phyloP scores from a whole-genome alignment of 78 protist genomes.

The Mantamonas sphyraenae region DNA sequence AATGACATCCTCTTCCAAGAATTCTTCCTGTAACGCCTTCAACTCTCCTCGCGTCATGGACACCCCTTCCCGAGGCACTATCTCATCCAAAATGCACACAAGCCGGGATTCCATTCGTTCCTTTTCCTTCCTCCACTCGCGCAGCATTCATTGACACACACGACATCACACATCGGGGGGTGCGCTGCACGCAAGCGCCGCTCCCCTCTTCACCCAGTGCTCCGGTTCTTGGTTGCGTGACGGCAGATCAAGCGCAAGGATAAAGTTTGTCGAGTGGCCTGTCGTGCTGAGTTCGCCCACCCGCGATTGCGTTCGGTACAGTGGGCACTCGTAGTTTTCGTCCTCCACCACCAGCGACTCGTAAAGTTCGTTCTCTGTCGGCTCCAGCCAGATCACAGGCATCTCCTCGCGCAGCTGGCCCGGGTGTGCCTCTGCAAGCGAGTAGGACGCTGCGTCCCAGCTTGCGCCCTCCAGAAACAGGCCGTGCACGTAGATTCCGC shows the following conservation, averaged over 20 bases:
- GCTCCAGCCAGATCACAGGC: constrained; percentile 37
- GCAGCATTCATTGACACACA: too few species aligned
- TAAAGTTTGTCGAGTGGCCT: constrained; percentile 66
- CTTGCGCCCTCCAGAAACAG: constrained; percentile 58
- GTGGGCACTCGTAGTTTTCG: constrained; percentile 37
- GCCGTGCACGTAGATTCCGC: constrained; percentile 53
- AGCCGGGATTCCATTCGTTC: too few species aligned
- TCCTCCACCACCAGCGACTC: neutral
- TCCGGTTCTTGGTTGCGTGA: neutral
- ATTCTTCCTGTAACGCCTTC: too few species aligned
- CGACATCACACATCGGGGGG: too few species aligned
- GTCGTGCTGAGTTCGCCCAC: constrained; percentile 65
- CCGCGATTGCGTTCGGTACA: constrained; percentile 58
- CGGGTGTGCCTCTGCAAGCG: constrained; percentile 26
- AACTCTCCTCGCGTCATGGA: too few species aligned
- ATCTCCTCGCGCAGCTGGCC: constrained; percentile 15
- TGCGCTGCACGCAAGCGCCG: too few species aligned
- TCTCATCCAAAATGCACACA: too few species aligned
- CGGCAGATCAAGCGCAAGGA: constrained; percentile 47
- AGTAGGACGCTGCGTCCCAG: constrained; percentile 21
- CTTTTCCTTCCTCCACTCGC: too few species aligned
- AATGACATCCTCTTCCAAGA: too few species aligned
- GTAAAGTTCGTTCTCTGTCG: too few species aligned
- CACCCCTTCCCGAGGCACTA: too few species aligned
- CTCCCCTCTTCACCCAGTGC: constrained; percentile 69